Conservation (phyloP, 2,329 filamentous ascomycete species). For the Endoconidiophora laricicola region DNA sequence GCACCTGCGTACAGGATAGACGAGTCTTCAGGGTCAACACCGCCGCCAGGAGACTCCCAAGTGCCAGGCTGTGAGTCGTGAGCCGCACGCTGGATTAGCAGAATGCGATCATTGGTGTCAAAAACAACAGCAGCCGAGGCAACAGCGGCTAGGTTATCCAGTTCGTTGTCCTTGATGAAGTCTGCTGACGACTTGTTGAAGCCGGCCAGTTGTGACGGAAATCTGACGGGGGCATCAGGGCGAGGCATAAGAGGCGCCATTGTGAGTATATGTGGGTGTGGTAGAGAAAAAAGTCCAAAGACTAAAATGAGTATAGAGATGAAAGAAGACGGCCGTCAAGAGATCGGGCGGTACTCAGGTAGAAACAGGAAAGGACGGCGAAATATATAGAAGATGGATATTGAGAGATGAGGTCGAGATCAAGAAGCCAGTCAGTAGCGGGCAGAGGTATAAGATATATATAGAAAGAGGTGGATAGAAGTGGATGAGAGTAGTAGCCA, state of each 20-base stretch:
- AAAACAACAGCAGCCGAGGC: constrained; percentile 23
- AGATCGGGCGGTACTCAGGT: too few relatives aligned
- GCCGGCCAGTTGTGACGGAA: constrained; percentile 13
- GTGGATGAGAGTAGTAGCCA: not conserved
- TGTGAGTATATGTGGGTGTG: not conserved
- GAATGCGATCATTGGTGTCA: constrained; percentile 20
- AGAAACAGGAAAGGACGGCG: too few relatives aligned
- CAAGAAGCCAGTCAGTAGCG: too few relatives aligned
- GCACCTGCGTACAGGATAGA: constrained; percentile 27
- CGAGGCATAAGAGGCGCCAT: constrained; percentile 10
- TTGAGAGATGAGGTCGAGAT: too few relatives aligned
- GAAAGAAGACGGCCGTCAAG: not conserved
- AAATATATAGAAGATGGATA: too few relatives aligned
- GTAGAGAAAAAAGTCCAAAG: not conserved
- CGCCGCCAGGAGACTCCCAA: constrained; percentile 36
- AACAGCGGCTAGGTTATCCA: constrained; percentile 16
- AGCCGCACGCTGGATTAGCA: constrained; percentile 30
- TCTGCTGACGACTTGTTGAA: constrained; percentile 13
- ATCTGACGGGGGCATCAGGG: constrained; percentile 13
- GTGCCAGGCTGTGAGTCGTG: constrained; percentile 27
- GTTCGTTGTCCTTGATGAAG: constrained; percentile 14
- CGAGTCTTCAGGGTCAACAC: constrained; percentile 25
- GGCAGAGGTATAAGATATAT: not conserved
- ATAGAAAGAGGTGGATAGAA: not conserved
- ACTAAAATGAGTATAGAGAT: not conserved